A percentile compares a stretch with the other conserved stretches of the same genome.
These are phyloP conservation scores for Lecanicillium sp. DNA, from an alignment of 2,329 filamentous ascomycete genomes.

Conservation along the genomic window DNA sequence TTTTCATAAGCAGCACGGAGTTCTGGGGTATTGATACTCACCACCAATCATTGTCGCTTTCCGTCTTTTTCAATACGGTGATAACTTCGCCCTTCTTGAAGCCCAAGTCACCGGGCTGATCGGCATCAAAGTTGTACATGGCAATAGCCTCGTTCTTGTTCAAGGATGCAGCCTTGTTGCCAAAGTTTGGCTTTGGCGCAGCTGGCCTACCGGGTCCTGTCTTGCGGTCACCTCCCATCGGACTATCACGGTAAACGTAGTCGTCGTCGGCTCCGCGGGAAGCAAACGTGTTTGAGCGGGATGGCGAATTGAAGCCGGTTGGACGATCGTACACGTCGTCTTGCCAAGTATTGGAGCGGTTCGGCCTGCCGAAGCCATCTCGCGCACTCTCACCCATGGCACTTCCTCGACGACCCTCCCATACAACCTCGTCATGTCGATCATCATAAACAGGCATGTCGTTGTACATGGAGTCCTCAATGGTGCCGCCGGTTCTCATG, in stretches of 20 bases:
- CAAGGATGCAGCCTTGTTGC: conserved; percentile 43
- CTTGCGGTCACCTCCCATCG: conserved; percentile 27
- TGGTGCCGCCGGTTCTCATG: conserved; percentile 31
- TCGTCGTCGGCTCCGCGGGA: conserved; percentile 35
- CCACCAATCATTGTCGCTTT: conserved; percentile 95
- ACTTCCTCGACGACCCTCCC: conserved; percentile 66
- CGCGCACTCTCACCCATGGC: conserved; percentile 58
- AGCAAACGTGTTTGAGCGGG: conserved; percentile 44
- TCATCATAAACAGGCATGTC: conserved; percentile 86
- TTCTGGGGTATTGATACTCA: conserved; percentile 31
- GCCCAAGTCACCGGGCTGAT: conserved; percentile 82
- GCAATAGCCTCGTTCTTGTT: conserved; percentile 79
- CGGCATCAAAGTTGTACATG: conserved; percentile 87
- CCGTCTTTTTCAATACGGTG: conserved; percentile 87
- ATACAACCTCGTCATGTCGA: conserved; percentile 71
- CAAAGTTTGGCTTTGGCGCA: conserved; percentile 83
- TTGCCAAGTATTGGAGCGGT: conserved; percentile 62
- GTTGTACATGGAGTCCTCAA: conserved; percentile 75
- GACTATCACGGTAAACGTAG: conserved; percentile 46
- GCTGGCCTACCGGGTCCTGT: conserved; percentile 67
- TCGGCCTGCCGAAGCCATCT: conserved; percentile 45
- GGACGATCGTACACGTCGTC: conserved; percentile 66
- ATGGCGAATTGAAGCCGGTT: conserved; percentile 27
- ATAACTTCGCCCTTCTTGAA: conserved; percentile 98
- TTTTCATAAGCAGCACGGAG: neutral